Evolutionary conservation across 192 early-diverging fungal species (phyloP).

Genomic region (Gaertneriomyces semiglobifer): DNA sequence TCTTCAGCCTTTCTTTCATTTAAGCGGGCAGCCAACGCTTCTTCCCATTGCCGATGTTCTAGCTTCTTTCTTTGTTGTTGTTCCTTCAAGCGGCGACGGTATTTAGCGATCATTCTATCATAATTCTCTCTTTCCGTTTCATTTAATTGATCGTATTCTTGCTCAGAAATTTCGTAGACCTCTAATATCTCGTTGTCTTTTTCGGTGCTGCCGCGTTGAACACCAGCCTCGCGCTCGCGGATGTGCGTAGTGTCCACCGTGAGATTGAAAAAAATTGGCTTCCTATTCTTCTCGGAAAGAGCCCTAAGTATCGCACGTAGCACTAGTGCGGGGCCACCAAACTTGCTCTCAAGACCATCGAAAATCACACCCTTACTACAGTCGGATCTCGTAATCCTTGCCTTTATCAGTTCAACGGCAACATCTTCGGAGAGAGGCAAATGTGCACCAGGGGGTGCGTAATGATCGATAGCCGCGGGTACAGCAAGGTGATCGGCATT

Average conservation of each 20-base stretch:
- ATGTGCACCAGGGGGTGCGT: conserved; percentile 28
- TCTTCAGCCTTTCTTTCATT: conserved; percentile 55
- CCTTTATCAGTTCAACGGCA: conserved; percentile 37
- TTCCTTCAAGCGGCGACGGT: conserved; percentile 44
- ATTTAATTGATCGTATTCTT: conserved; percentile 54
- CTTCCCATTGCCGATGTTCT: conserved; percentile 48
- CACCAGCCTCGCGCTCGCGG: conserved; percentile 41
- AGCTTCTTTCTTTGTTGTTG: conserved; percentile 48
- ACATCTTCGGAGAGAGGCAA: conserved; percentile 41
- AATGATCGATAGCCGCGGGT: conserved; percentile 10
- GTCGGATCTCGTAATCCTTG: conserved; percentile 37
- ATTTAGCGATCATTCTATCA: conserved; percentile 43
- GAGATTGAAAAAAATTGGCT: conserved; percentile 40
- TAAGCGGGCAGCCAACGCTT: conserved; percentile 41
- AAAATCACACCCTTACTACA: conserved; percentile 46
- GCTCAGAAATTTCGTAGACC: conserved; percentile 48
- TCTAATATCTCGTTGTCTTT: conserved; percentile 43
- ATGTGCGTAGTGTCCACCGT: conserved; percentile 41
- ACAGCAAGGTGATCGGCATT: not conserved
- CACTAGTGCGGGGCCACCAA: conserved; percentile 28
- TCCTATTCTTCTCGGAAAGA: conserved; percentile 36
- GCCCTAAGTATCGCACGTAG: conserved; percentile 35
- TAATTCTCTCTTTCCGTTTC: conserved; percentile 46
- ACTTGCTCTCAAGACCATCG: conserved; percentile 57
- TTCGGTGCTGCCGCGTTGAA: conserved; percentile 26